These are phyloP conservation scores for Pyrenochaeta sp. DNA, from an alignment of 2,329 filamentous ascomycete genomes.

Conservation along the genomic window DNA sequence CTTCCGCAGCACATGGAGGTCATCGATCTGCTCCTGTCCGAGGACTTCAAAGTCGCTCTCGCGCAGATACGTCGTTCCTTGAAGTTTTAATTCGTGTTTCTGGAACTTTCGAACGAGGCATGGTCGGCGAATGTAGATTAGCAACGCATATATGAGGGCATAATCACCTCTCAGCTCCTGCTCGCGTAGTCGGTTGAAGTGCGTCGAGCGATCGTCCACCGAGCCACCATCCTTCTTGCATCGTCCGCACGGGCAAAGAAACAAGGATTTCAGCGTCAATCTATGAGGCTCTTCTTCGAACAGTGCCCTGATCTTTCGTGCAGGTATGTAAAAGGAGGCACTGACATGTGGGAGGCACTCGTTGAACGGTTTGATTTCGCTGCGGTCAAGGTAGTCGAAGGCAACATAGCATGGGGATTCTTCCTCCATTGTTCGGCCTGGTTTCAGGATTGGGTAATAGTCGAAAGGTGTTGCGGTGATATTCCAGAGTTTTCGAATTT, in stretches of 20 bases:
- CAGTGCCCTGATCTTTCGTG: slow-evolving; percentile 12
- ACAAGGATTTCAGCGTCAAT: slow-evolving; percentile 10
- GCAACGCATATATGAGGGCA: slow-evolving; percentile 15
- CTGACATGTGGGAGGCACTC: slow-evolving; percentile 7
- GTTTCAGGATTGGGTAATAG: background rate
- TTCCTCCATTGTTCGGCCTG: background rate
- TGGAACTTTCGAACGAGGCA: slow-evolving; percentile 15
- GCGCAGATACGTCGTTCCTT: slow-evolving; percentile 8
- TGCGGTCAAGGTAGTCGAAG: slow-evolving; percentile 5
- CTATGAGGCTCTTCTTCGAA: slow-evolving; percentile 7
- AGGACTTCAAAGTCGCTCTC: slow-evolving; percentile 7
- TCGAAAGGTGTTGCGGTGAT: slow-evolving; percentile 1
- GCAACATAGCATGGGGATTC: slow-evolving; percentile 2
- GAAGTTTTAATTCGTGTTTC: slow-evolving; percentile 10
- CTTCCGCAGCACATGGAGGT: slow-evolving; percentile 3
- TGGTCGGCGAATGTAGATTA: slow-evolving; percentile 13
- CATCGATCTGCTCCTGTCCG: slow-evolving; percentile 2
- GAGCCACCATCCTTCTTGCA: slow-evolving; percentile 11
- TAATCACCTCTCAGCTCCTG: slow-evolving; percentile 15
- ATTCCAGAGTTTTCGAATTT: too few species aligned
- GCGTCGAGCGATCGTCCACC: slow-evolving; percentile 7
- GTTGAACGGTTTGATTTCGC: slow-evolving; percentile 9
- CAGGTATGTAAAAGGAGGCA: slow-evolving; percentile 13
- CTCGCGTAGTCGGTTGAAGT: slow-evolving; percentile 11
- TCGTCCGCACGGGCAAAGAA: slow-evolving; percentile 11